Conservation (phyloP, 345 rosid genomes). For the Sisymbrium altissimum region DNA sequence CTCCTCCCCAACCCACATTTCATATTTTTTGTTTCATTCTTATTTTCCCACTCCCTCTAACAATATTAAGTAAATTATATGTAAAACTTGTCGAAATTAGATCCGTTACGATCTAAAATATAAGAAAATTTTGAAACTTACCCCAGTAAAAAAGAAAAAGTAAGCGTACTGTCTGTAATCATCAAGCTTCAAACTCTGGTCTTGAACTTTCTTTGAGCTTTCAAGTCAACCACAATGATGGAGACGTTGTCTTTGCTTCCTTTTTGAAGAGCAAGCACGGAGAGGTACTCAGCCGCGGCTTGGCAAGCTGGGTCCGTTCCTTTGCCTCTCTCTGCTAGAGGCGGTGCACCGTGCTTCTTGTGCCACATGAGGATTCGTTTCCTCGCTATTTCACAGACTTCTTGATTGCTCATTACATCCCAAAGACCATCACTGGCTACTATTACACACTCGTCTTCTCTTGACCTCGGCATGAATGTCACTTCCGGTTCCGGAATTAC, state of each 20-base stretch:
- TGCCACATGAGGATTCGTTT: conserved; percentile 83
- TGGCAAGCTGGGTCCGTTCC: conserved; percentile 77
- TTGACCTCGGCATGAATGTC: conserved; percentile 66
- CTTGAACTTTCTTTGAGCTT: conserved; percentile 91
- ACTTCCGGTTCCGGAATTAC: conserved; percentile 97
- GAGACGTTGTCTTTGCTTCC: conserved; percentile 93
- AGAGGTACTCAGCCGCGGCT: conserved; percentile 86
- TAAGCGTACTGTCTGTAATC: conserved; percentile 9
- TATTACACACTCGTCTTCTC: conserved; percentile 89
- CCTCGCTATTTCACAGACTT: conserved; percentile 85
- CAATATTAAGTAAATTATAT: conserved; percentile 21
- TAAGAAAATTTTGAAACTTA: conserved; percentile 22
- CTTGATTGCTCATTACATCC: conserved; percentile 95
- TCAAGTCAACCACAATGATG: conserved; percentile 79
- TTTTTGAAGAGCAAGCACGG: conserved; percentile 72
- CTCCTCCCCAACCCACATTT: conserved; percentile 3
- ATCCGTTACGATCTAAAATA: conserved; percentile 23
- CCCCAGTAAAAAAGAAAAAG: conserved; percentile 11
- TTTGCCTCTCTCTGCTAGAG: conserved; percentile 48
- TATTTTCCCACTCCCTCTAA: conserved; percentile 4
- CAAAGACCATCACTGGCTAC: conserved; percentile 93
- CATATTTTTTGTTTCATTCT: neutral
- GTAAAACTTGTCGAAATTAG: conserved; percentile 22
- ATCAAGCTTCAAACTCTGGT: conserved; percentile 49
- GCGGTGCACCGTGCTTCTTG: conserved; percentile 60